A percentile compares a stretch with the other conserved stretches of the same genome.
Conservation (phyloP, 2,329 filamentous ascomycete genomes). For the Alternaria metachromatica region DNA sequence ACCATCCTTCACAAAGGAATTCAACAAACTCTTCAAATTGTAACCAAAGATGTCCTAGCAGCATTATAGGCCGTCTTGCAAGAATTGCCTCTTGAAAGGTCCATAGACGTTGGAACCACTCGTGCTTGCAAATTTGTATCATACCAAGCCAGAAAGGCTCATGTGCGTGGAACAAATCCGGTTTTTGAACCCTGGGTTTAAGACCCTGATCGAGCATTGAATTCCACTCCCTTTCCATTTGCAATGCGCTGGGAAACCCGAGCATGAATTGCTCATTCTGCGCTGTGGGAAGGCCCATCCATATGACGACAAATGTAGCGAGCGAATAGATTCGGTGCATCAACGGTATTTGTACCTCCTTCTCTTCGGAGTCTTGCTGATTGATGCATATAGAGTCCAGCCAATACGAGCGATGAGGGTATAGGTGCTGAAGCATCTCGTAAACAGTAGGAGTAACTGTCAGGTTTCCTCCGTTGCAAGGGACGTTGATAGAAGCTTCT, state of each 20-base stretch:
- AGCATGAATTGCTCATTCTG: not conserved
- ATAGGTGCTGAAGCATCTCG: not conserved
- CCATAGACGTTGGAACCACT: not conserved
- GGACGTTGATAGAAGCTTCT: not conserved
- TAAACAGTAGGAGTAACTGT: not conserved
- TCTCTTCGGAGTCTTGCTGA: not conserved
- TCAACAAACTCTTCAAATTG: not conserved
- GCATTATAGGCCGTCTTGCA: not conserved
- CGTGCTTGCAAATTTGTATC: not conserved
- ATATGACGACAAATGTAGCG: not conserved
- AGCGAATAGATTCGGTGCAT: not conserved
- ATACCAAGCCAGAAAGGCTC: not conserved
- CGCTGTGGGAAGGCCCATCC: not conserved
- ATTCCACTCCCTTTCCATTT: not conserved
- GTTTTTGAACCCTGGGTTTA: not conserved
- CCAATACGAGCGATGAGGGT: not conserved
- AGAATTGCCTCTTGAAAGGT: not conserved
- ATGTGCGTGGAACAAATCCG: rapidly evolving
- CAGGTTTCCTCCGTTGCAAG: not conserved
- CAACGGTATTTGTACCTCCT: not conserved
- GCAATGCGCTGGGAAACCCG: not conserved
- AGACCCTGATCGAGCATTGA: not conserved
- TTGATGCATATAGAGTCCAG: not conserved
- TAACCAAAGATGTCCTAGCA: not conserved
- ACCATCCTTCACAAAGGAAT: not conserved